phyloP scores from a whole-genome alignment of 2,329 filamentous ascomycete species.

The Colletotrichum salicis region DNA sequence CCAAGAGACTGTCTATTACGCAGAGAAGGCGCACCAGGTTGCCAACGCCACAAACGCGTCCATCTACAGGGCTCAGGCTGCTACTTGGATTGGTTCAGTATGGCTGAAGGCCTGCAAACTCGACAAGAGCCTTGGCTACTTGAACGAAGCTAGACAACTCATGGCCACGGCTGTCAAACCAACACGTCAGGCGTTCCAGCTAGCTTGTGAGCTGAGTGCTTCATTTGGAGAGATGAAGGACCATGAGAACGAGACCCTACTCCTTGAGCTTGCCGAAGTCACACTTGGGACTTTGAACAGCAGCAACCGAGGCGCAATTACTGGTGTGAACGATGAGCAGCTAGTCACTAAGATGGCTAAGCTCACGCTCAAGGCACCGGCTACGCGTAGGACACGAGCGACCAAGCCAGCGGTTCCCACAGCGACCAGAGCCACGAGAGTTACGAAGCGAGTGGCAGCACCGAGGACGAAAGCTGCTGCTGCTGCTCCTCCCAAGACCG shows the following conservation, averaged over 20 bases:
- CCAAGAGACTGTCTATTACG: conserved; percentile 88
- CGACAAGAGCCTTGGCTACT: conserved; percentile 66
- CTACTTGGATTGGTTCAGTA: conserved; percentile 65
- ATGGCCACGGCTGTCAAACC: conserved; percentile 56
- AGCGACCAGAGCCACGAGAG: conserved; percentile 14
- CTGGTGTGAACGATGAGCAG: conserved; percentile 37
- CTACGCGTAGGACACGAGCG: conserved; percentile 23
- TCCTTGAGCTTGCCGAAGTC: conserved; percentile 61
- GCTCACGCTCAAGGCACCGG: conserved; percentile 43
- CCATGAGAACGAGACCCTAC: conserved; percentile 52
- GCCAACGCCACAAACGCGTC: conserved; percentile 74
- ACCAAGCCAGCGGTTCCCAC: conserved; percentile 38
- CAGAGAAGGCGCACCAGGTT: conserved; percentile 83
- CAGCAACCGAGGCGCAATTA: conserved; percentile 19
- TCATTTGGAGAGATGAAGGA: conserved; percentile 64
- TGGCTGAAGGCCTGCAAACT: conserved; percentile 68
- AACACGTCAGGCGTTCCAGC: conserved; percentile 54
- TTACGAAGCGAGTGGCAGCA: conserved; percentile 32
- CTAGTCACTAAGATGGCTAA: conserved; percentile 51
- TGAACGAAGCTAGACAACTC: conserved; percentile 63
- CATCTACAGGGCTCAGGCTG: conserved; percentile 65
- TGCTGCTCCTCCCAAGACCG: conserved; percentile 29
- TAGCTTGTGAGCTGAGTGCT: conserved; percentile 67
- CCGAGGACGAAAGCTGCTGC: conserved; percentile 40
- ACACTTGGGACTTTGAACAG: conserved; percentile 42